phyloP scores from a whole-genome alignment of 2,329 filamentous ascomycete species.

The Talaromyces sp. region DNA sequence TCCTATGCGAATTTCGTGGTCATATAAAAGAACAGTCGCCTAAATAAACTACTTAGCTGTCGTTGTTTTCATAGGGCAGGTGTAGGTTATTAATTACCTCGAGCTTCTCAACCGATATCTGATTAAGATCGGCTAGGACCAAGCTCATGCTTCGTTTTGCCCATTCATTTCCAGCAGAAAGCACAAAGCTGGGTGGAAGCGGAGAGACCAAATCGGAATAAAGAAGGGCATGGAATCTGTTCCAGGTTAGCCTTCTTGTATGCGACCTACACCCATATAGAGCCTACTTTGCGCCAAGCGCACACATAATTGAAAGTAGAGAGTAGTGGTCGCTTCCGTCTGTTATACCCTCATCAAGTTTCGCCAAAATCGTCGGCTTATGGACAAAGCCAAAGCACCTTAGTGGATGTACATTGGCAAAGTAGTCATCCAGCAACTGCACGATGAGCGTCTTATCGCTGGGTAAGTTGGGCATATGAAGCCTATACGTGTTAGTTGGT shows the following conservation, averaged over 20 bases:
- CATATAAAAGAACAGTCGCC: conserved; percentile 21
- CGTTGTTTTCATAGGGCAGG: not conserved
- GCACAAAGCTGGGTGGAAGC: not conserved
- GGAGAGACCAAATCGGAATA: conserved; percentile 19
- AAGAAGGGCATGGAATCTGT: conserved; percentile 5
- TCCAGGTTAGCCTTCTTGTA: not conserved
- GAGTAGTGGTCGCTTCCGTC: conserved; percentile 14
- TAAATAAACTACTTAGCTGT: not conserved
- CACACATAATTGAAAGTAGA: conserved; percentile 19
- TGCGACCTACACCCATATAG: not conserved
- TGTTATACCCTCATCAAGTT: conserved; percentile 18
- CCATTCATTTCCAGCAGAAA: not conserved
- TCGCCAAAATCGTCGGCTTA: conserved; percentile 21
- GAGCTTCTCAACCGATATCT: conserved; percentile 13
- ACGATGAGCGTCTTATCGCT: not conserved
- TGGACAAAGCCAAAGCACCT: conserved; percentile 24
- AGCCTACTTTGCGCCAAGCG: not conserved
- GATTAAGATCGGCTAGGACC: conserved; percentile 11
- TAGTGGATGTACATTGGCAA: conserved; percentile 22
- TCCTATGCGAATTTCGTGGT: conserved; percentile 21
- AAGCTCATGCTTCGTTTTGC: not conserved
- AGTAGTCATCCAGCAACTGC: conserved; percentile 19
- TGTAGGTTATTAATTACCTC: not conserved
- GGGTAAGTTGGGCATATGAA: not conserved
- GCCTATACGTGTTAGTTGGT: not conserved